phyloP scores from a whole-genome alignment of 2,329 filamentous ascomycete species.

The Gyromitra esculenta region DNA sequence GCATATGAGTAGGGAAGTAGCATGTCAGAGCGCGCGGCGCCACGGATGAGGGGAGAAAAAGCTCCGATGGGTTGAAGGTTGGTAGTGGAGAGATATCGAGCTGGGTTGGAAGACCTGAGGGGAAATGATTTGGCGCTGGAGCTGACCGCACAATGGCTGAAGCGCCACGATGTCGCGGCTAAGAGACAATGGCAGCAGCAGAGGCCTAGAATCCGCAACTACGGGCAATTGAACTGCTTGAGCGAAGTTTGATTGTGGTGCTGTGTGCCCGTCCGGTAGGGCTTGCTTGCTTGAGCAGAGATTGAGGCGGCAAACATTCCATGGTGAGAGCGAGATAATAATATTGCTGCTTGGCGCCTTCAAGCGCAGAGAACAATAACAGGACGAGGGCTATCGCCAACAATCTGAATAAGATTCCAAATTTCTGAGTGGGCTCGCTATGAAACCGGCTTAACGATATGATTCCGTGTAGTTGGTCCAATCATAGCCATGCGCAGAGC shows the following conservation, averaged over 20 bases:
- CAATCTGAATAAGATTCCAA: background rate
- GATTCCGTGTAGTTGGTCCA: background rate
- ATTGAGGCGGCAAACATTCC: background rate
- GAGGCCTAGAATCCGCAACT: background rate
- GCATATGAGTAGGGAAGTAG: background rate
- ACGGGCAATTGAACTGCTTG: background rate
- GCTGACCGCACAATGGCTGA: background rate
- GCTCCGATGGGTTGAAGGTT: background rate
- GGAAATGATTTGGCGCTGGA: background rate
- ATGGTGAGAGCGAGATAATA: background rate
- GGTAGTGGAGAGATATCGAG: background rate
- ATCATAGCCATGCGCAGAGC: background rate
- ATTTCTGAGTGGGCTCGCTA: background rate
- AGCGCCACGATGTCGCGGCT: background rate
- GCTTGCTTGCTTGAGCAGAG: background rate
- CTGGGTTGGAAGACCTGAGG: background rate
- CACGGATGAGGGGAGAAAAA: background rate
- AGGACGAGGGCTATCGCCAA: background rate
- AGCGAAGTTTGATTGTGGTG: background rate
- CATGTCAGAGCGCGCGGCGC: background rate
- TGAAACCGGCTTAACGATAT: background rate
- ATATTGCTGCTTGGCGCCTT: background rate
- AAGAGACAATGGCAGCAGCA: background rate
- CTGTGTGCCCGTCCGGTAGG: background rate
- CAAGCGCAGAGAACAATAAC: background rate